Base-by-base conservation (phyloP, 108 stramenopile genomes). In the Schizochytrium sp. region DNA sequence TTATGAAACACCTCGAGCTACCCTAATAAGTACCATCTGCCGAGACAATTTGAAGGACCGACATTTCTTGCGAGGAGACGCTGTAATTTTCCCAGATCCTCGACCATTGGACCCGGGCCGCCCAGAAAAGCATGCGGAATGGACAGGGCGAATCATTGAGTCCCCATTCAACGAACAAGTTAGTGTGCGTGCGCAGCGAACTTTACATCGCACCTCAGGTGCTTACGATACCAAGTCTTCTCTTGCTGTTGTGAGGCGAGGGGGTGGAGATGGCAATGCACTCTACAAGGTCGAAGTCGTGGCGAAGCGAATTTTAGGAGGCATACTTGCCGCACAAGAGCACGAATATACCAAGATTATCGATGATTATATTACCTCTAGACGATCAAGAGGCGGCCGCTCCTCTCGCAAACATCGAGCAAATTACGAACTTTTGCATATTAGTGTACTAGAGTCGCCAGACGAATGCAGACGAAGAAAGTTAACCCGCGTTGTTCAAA, bases 201-300 rank as follows among this genome's bases (percentile, higher is more conserved):
- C 64, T 8, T 38, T 44, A 1, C 64, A 15, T 38, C 64, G 12
- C 28, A 28, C 28, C 28, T 28, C 28, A 28, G 28, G 28, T 13
- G 64, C 64, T 5, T 13, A 12, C 2, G 19, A 7, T 5, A 69
- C 0, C 42, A 12, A 12, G 10, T 44, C 64, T 1, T 5, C 2
- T 69, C 64, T 44, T 38, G 40, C 64, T 7, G 64, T 69, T 15
- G 64, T 69, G 10, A 38, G 64, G 0, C 64, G 64, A 7, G 64
- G 64, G 64, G 8, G 12, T 38, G 19, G 28, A 15, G 64, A 7
- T 0, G 64, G 44, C 2, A 38, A 69, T 69, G 28, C 28, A 28
- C 28, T 69, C 42, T 69, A 69, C 64, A 69, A 69, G 15, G 64
- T 69, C 12, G 64, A 69, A 15, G 64, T 69, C 5, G 64, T 69